Conservation (phyloP, 164 flowering plant genomes). For the Paratinospora sagittata region DNA sequence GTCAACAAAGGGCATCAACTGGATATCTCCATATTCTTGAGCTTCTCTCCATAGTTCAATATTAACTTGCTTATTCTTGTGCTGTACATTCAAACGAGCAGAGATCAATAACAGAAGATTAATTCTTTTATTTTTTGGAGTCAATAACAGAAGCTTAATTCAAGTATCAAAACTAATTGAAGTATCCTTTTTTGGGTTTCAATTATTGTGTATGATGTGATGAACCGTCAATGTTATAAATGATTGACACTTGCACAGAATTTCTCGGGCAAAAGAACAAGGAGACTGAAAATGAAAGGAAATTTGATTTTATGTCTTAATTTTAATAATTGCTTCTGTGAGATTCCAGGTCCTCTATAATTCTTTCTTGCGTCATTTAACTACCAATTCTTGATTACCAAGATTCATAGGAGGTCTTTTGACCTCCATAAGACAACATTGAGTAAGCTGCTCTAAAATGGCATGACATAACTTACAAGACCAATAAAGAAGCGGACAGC, state of each 20-base stretch:
- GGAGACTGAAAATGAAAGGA: neutral
- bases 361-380: neutral
- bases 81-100: conserved; percentile 36
- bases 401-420: neutral
- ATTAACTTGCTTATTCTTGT: conserved; percentile 69
- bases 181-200: neutral
- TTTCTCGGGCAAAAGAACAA: neutral
- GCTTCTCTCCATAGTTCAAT: conserved; percentile 77
- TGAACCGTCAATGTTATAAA: neutral
- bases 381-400: neutral
- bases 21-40: conserved; percentile 76
- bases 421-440: neutral
- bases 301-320: neutral
- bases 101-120: neutral
- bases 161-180: neutral
- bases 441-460: conserved; percentile 4
- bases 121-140: neutral
- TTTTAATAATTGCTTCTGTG: too few relatives aligned
- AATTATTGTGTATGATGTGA: neutral
- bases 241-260: neutral
- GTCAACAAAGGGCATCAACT: conserved; percentile 94
- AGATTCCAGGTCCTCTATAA: neutral
- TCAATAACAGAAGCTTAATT: neutral
- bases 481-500: conserved; percentile 89
- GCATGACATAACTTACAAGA: conserved; percentile 61